Conservation (phyloP, 1,139 yeast genomes). For the Yamadazyma diddensiae region DNA sequence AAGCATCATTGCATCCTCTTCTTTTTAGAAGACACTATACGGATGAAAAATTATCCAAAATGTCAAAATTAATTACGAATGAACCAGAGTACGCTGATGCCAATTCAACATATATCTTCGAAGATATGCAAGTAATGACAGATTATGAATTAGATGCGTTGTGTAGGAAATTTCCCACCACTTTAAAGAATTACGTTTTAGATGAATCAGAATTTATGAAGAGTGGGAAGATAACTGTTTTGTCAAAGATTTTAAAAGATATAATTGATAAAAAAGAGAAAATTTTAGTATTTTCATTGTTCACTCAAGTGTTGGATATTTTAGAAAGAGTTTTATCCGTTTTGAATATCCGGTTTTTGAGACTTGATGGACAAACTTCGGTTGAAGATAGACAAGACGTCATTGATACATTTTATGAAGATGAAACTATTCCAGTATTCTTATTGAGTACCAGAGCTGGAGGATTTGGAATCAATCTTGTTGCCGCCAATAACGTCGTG, state of each 20-base stretch:
- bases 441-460: conserved; percentile 94
- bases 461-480: conserved; percentile 94
- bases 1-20: conserved; percentile 74
- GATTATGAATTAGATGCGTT: conserved; percentile 82
- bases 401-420: conserved; percentile 86
- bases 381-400: conserved; percentile 92
- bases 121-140: conserved; percentile 96
- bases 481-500: conserved; percentile 90
- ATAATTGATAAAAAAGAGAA: conserved; percentile 72
- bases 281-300: conserved; percentile 80
- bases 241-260: conserved; percentile 56
- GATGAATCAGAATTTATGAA: conserved; percentile 59
- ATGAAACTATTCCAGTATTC: conserved; percentile 78
- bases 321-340: conserved; percentile 72
- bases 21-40: conserved; percentile 61
- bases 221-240: conserved; percentile 70
- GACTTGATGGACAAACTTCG: conserved; percentile 91
- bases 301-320: conserved; percentile 89
- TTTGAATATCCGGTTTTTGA: conserved; percentile 66
- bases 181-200: conserved; percentile 55
- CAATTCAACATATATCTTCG: conserved; percentile 68
- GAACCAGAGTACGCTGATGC: conserved; percentile 81
- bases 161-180: conserved; percentile 68
- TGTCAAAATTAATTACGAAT: conserved; percentile 76
- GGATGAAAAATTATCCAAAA: conserved; percentile 51